A percentile compares a stretch with the other conserved stretches of the same genome.
These are phyloP conservation scores for Diversispora eburnea DNA, from an alignment of 192 early-diverging fungal genomes.

Conservation along the genomic window DNA sequence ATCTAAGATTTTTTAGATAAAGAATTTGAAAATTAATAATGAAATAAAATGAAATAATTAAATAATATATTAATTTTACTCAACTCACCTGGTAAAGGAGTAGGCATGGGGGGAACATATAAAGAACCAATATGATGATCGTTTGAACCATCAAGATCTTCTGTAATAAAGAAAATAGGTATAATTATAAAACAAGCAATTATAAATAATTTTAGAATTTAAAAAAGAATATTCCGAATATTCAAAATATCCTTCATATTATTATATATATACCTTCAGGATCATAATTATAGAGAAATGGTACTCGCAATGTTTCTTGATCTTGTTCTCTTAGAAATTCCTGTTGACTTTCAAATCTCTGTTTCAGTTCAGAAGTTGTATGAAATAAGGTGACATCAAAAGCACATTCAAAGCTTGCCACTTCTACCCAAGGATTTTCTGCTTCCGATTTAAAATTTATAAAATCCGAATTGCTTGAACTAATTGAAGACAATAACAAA, in stretches of 20 bases:
- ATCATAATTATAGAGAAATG: conserved; percentile 46
- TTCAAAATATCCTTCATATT: neutral
- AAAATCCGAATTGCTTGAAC: conserved; percentile 4
- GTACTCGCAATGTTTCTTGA: conserved; percentile 54
- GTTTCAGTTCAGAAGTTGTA: conserved; percentile 51
- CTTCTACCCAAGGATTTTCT: conserved; percentile 61
- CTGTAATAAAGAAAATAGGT: too few species aligned
- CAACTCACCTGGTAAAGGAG: conserved; percentile 37
- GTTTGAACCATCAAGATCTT: conserved; percentile 15
- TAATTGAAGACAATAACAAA: conserved; percentile 44
- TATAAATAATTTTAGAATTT: too few species aligned
- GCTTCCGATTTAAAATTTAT: conserved; percentile 32
- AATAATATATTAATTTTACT: too few species aligned
- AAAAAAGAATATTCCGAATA: too few species aligned
- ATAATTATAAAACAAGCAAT: too few species aligned
- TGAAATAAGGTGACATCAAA: conserved; percentile 56
- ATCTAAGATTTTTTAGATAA: neutral
- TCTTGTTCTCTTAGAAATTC: conserved; percentile 61
- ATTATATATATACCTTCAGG: neutral
- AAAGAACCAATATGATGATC: conserved; percentile 47
- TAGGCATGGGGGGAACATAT: conserved; percentile 49
- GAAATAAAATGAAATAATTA: too few species aligned
- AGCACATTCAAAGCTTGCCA: conserved; percentile 54
- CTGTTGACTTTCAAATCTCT: conserved; percentile 50
- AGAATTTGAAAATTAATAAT: too few species aligned